Conservation (phyloP, 2,329 filamentous ascomycete species). For the Paecilomyces formosus region DNA sequence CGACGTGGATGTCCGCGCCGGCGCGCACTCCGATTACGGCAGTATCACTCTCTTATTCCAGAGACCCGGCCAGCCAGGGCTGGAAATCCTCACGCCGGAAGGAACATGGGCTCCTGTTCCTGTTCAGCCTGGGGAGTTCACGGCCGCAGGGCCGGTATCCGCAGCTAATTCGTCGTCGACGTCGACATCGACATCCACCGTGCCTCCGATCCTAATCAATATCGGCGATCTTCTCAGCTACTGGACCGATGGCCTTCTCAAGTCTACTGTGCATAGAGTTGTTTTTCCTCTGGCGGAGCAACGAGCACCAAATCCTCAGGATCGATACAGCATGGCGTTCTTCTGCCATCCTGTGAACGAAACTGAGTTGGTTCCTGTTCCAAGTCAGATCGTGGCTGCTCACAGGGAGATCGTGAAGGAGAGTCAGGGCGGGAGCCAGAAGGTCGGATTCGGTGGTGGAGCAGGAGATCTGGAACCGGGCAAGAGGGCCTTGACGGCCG, state of each 20-base stretch:
- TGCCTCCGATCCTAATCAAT: slow-evolving; percentile 63
- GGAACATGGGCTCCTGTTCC: slow-evolving; percentile 57
- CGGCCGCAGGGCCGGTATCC: background rate
- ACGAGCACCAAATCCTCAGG: slow-evolving; percentile 31
- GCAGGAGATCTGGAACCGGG: slow-evolving; percentile 23
- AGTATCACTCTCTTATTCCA: slow-evolving; percentile 71
- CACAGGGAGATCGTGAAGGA: slow-evolving; percentile 20
- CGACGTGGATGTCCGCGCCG: slow-evolving; percentile 67
- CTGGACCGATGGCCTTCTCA: slow-evolving; percentile 84
- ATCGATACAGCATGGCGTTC: slow-evolving; percentile 54
- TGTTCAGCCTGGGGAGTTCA: slow-evolving; percentile 46
- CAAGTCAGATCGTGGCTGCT: slow-evolving; percentile 42
- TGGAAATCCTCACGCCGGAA: slow-evolving; percentile 66
- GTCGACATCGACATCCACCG: slow-evolving; percentile 32
- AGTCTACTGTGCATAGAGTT: slow-evolving; percentile 83
- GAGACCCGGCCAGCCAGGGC: slow-evolving; percentile 71
- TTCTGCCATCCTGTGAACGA: slow-evolving; percentile 57
- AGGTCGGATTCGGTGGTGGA: slow-evolving; percentile 35
- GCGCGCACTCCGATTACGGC: slow-evolving; percentile 85
- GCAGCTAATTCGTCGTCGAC: slow-evolving; percentile 23
- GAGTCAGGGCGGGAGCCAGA: slow-evolving; percentile 19
- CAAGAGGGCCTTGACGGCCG: slow-evolving; percentile 45
- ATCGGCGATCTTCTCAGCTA: slow-evolving; percentile 70
- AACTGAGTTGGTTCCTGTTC: slow-evolving; percentile 47
- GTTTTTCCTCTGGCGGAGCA: slow-evolving; percentile 53